Percentiles rank a stretch among this genome's conserved stretches.
Conservation (phyloP, 805 yeast species). For the Nakazawaea populi region DNA sequence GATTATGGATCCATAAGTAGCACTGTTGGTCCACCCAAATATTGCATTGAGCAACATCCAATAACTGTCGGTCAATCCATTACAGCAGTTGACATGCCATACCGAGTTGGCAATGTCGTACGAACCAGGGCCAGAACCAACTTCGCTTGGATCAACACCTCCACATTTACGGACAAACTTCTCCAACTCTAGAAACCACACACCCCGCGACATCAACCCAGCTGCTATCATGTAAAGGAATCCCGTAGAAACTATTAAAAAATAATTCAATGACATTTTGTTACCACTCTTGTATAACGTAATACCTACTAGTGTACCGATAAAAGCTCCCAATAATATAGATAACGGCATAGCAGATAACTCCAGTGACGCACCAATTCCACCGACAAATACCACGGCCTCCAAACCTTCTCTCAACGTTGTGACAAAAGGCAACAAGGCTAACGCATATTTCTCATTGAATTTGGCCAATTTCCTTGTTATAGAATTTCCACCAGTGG, state of each 20-base stretch:
- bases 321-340: conserved; percentile 46
- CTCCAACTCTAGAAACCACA: conserved; percentile 87
- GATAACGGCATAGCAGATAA: conserved; percentile 60
- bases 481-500: conserved; percentile 9
- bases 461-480: conserved; percentile 20
- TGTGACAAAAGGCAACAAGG: conserved; percentile 64
- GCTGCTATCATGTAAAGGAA: conserved; percentile 81
- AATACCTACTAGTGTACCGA: conserved; percentile 62
- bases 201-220: conserved; percentile 79
- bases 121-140: conserved; percentile 91
- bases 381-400: conserved; percentile 89
- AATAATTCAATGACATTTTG: conserved; percentile 67
- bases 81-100: conserved; percentile 96
- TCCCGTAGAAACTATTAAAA: conserved; percentile 70
- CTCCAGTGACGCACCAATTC: conserved; percentile 74
- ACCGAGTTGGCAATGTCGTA: conserved; percentile 73
- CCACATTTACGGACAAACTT: conserved; percentile 64
- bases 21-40: conserved; percentile 92
- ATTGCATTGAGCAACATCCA: conserved; percentile 91
- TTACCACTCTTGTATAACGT: conserved; percentile 74
- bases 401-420: conserved; percentile 87
- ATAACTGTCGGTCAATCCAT: conserved; percentile 84
- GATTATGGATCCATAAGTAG: conserved; percentile 81
- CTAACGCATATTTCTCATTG: conserved; percentile 56
- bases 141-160: conserved; percentile 82